Evolutionary conservation across 108 stramenopile species (phyloP), one percentile per base, ranked within the genome.

Genomic region (Fragilariopsis cylindrus): DNA sequence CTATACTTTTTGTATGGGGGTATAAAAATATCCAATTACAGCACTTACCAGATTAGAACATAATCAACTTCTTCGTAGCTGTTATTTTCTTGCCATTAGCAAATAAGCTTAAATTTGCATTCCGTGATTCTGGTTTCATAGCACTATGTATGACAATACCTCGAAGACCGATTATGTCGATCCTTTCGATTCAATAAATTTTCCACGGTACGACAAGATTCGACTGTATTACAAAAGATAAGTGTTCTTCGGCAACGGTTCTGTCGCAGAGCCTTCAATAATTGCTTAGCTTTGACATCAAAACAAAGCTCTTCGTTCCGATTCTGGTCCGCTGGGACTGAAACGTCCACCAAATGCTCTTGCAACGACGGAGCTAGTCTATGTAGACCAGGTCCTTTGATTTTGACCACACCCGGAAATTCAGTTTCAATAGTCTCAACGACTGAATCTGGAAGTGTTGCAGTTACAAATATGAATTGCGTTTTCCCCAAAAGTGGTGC

Each of bases 221-320:
- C 94, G 46, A 98, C 95, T 7, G 98, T 97, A 88, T 98, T 98
- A 81, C 98, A 98, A 79, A 98, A 98, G 49, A 98, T 80, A 21
- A 98, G 80, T 4, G 98, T 96, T 55, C 95, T 86, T n/a, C 82
- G 72, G 58, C 89, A 91, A 21, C 90, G 80, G 39, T 80, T 82
- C 15, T 81, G 71, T 6, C 90, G 77, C 21, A 97, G 75, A 2
- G 92, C 84, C 73, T 90, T 84, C 57, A 92, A 70, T 77, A 98
- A 74, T 53, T 95, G 87, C 43, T 92, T 88, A 6, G 85, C 82
- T 79, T 98, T 98, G 46, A 92, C 73, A 5, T 91, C 88, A 71
- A 96, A 89, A 50, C 95, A 90, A 2, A 85, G 80, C 7, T 84
- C 80, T 54, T 72, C 68, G 76, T 93, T 85, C 44, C 87, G 80